phyloP scores from a whole-genome alignment of 176 grass and related monocot genomes.

The Otatea glauca region DNA sequence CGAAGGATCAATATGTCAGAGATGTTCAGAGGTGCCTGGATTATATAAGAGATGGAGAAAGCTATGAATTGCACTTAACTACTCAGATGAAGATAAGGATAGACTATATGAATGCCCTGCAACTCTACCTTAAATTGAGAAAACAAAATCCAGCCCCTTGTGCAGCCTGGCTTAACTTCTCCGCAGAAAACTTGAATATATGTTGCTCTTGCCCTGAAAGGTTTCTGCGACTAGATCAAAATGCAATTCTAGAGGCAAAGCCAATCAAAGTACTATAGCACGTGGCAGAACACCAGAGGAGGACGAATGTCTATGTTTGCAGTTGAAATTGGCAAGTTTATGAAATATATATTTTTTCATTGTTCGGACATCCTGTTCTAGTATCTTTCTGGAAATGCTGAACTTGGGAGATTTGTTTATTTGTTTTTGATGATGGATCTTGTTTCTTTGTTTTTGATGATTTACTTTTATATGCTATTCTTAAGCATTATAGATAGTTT shows the following conservation, averaged over 20 bases:
- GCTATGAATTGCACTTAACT: conserved; percentile 93
- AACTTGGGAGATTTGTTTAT: not conserved
- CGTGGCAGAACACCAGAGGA: conserved; percentile 83
- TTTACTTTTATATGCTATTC: conserved; percentile 30
- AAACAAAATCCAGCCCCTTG: conserved; percentile 93
- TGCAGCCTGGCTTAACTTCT: conserved; percentile 96
- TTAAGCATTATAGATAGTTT: not conserved
- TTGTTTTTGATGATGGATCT: not conserved
- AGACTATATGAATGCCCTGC: conserved; percentile 60
- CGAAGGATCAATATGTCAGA: conserved; percentile 81
- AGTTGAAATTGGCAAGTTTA: conserved; percentile 80
- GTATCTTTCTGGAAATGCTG: not conserved
- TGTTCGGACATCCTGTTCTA: not conserved
- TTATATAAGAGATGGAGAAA: conserved; percentile 89
- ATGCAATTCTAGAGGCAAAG: conserved; percentile 82
- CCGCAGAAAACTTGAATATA: conserved; percentile 74
- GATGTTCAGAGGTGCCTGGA: conserved; percentile 72
- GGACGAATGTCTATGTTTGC: conserved; percentile 80
- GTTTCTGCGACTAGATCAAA: conserved; percentile 73
- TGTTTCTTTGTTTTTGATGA: not conserved
- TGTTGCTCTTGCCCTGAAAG: conserved; percentile 96
- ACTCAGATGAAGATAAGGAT: conserved; percentile 80
- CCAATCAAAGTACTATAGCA: conserved; percentile 96
- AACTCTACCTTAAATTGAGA: conserved; percentile 77
- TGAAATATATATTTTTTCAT: not conserved